Base-by-base conservation (phyloP, 2,329 filamentous ascomycete genomes). In the Aspergillus brunneoviolaceus region DNA sequence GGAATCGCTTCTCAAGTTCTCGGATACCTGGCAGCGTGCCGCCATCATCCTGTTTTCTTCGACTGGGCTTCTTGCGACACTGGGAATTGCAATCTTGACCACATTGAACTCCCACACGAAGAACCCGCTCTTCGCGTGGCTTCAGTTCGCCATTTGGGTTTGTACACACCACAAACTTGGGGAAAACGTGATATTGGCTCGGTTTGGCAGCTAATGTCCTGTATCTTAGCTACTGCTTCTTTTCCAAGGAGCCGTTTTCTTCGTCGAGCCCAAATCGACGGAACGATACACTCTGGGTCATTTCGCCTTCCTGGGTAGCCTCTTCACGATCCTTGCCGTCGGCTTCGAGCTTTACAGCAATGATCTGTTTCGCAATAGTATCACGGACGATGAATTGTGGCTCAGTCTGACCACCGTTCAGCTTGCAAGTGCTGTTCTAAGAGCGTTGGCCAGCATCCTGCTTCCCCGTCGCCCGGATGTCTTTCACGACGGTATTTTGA, bases 401-500 rank as follows among this genome's bases (percentile, higher is more conserved):
- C 76, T 84, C 25, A 71, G 75, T 1, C 75, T 87, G 16, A 80
- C 85, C 39, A 70, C 80, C 1, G 72, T 76, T 2, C 84, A 86
- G 59, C 69, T 85, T 21, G 73, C 71, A 9, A 70, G 78, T 12
- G 72, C 78, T 16, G 29, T 66, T 1, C 49, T 73, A 7, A 69
- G 70, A 3, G 69, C 55, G 6, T 2, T 70, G 2, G 65, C 63
- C 33, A 82, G 82, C 63, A 63, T 88, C 16, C 80, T 82, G 1
- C 76, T 92, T 12, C 88, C 88, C 4, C 83, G 90, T 49, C 82
- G 90, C 11, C 90, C 90, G 3, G 81, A 87, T 57, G 86, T 92
- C n/a, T 90, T 81, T 69, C 78, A 82, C 67, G 72, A 87, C 42
- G 86, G 80, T 25, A 77, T 81, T 50, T 70, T 80, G 3, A 87